These are phyloP conservation scores for Trematosphaeria pertusa DNA, from an alignment of 2,329 filamentous ascomycete species.

Conservation along the genomic window DNA sequence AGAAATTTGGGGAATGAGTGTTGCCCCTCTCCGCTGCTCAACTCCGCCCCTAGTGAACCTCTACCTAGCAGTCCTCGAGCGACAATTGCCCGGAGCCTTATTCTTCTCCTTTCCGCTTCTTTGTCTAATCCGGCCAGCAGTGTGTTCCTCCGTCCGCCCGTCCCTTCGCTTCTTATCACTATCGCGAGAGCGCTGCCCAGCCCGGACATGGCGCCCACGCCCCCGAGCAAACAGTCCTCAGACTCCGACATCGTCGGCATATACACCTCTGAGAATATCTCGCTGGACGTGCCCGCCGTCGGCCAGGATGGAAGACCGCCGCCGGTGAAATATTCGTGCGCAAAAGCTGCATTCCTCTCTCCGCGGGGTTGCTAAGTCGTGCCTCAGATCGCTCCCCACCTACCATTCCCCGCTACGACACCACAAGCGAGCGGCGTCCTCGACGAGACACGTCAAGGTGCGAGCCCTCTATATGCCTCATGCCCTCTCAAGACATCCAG, in stretches of 20 bases:
- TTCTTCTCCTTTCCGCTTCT: conserved; percentile 1
- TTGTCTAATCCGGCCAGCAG: conserved; percentile 4
- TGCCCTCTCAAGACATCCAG: too few species aligned
- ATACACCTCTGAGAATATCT: conserved; percentile 56
- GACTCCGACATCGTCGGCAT: conserved; percentile 46
- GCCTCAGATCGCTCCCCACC: conserved; percentile 61
- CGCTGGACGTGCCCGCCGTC: conserved; percentile 54
- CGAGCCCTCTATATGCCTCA: too few species aligned
- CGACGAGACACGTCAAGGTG: conserved; percentile 69
- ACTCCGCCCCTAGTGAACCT: not conserved
- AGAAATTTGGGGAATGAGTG: conserved; percentile 3
- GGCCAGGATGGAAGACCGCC: conserved; percentile 50
- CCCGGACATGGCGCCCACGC: conserved; percentile 19
- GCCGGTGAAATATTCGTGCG: conserved; percentile 59
- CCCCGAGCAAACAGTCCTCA: conserved; percentile 25
- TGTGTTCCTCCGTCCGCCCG: not conserved
- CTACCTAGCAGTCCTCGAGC: not conserved
- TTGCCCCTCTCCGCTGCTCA: conserved; percentile 3
- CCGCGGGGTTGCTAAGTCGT: conserved; percentile 32
- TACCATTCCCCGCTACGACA: conserved; percentile 71
- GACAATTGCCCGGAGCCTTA: not conserved
- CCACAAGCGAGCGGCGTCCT: conserved; percentile 67
- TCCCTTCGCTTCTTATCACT: not conserved
- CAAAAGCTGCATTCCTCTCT: conserved; percentile 20
- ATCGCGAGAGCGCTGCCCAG: conserved; percentile 8